A percentile compares a stretch with the other conserved stretches of the same genome.
These are phyloP conservation scores for Xylaria nigripes DNA, from an alignment of 495 filamentous ascomycete species.

Conservation along the genomic window DNA sequence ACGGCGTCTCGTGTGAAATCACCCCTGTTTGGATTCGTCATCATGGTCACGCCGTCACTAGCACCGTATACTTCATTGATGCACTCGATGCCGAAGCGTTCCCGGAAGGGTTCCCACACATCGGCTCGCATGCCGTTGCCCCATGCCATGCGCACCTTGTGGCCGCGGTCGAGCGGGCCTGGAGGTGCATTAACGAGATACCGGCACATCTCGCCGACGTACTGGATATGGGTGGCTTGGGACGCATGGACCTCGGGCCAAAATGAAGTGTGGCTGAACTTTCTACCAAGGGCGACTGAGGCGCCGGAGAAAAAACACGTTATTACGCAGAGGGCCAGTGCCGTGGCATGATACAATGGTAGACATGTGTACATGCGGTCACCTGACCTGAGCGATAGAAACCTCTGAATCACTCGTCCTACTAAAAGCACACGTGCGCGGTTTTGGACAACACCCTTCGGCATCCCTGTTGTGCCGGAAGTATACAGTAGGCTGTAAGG, in stretches of 20 bases:
- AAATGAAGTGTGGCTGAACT: conserved; percentile 63
- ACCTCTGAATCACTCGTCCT: conserved; percentile 3
- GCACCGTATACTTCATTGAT: conserved; percentile 58
- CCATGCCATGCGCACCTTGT: conserved; percentile 57
- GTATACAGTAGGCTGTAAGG: conserved; percentile 15
- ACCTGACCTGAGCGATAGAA: conserved; percentile 9
- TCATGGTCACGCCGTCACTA: conserved; percentile 49
- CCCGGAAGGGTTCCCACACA: conserved; percentile 60
- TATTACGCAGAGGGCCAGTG: conserved; percentile 45
- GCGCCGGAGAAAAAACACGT: conserved; percentile 46
- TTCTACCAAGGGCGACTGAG: conserved; percentile 56
- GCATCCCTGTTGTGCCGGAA: conserved; percentile 45
- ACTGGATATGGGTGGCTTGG: conserved; percentile 59
- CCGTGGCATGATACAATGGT: conserved; percentile 74
- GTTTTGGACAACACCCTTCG: conserved; percentile 35
- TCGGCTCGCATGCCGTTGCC: conserved; percentile 74
- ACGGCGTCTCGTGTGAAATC: conserved; percentile 53
- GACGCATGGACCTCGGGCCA: conserved; percentile 66
- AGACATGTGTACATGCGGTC: conserved; percentile 68
- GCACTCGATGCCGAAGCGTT: conserved; percentile 51
- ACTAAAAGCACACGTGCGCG: conserved; percentile 22
- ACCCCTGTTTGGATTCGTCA: conserved; percentile 47
- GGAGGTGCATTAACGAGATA: conserved; percentile 66
- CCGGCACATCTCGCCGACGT: conserved; percentile 72
- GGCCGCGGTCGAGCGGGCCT: conserved; percentile 51